Evolutionary conservation across 495 filamentous ascomycete species (phyloP), one percentile per base, ranked within the genome.

Genomic region (Talaromyces proteolyticus): DNA sequence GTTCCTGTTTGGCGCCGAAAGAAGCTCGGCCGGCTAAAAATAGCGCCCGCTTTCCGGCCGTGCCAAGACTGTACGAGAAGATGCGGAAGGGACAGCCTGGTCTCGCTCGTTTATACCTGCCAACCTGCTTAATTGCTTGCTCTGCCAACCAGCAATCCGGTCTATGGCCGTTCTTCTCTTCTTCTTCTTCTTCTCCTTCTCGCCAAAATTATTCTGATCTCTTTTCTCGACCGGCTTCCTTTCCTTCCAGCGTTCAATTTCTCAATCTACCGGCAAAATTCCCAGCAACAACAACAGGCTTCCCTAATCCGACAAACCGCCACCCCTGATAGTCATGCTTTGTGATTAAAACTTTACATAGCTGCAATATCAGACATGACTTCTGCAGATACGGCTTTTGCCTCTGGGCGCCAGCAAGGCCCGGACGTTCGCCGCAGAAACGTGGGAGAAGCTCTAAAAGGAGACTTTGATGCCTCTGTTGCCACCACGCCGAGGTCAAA

Each of bases 391-490:
- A 55, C 57, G 50, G 69, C 62, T 23, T 68, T 79, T 57, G 81
- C 79, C 52, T 87, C 88, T 36, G 90, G 88, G 60, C 74, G 80
- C 50, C 79, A 86, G 29, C 63, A 69, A 22, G 77, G 82, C 44
- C 67, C 89, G 48, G 84, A 89, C 58, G 68, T 86, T 51, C 77
- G 88, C 56, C 81, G 85, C 63, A 83, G 91, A 70, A 89, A 88
- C 72, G 79, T 89, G 19, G 74, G 81, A 18, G 74, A 74, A 40
- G 44, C 73, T 17, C 73, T 72, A 42, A 65, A 62, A 42, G 41
- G 57, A 23, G 69, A 72, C 53, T 50, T 59, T 44, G 64, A 63
- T 56, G 50, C 64, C 51, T 57, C 56, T 51, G 52, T 59, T 12
- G 52, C 61, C 44, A 60, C 70, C 16, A 64, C 72, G 38, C 68